phyloP scores from a whole-genome alignment of 2,329 filamentous ascomycete species.

The Cladobotryum mycophilum region DNA sequence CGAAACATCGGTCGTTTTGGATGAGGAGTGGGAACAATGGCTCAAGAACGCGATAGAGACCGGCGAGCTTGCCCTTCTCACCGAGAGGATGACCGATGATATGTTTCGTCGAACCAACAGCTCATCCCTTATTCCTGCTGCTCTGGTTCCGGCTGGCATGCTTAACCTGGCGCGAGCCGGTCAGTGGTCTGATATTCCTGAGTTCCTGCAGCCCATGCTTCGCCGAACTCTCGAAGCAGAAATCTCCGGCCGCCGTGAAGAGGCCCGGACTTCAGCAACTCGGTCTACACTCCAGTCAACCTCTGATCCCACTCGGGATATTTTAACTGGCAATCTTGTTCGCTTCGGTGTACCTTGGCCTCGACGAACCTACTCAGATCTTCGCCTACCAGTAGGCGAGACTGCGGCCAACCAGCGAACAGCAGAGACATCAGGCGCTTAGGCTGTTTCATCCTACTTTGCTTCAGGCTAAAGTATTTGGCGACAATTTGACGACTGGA shows the following conservation, averaged over 20 bases:
- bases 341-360: conserved; percentile 4
- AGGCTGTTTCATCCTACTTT: not conserved
- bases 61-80: conserved; percentile 46
- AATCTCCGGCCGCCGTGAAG: conserved; percentile 14
- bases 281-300: conserved; percentile 1
- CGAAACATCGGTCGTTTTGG: conserved; percentile 51
- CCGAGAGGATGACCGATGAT: conserved; percentile 36
- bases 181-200: conserved; percentile 53
- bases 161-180: conserved; percentile 49
- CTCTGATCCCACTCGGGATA: conserved; percentile 6
- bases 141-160: conserved; percentile 45
- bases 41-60: conserved; percentile 63
- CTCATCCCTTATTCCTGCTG: conserved; percentile 22
- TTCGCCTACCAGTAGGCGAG: conserved; percentile 37
- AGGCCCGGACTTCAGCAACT: conserved; percentile 4
- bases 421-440: conserved; percentile 15
- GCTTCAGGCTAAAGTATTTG: not conserved
- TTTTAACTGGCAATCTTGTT: not conserved
- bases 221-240: conserved; percentile 40
- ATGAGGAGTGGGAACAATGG: conserved; percentile 71
- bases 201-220: conserved; percentile 47
- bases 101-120: conserved; percentile 25
- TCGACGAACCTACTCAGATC: conserved; percentile 25
- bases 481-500: conserved; percentile 9
- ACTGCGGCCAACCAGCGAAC: conserved; percentile 16